Conservation (phyloP, 176 grass and related monocot species). For the Oropetium thomaeum region DNA sequence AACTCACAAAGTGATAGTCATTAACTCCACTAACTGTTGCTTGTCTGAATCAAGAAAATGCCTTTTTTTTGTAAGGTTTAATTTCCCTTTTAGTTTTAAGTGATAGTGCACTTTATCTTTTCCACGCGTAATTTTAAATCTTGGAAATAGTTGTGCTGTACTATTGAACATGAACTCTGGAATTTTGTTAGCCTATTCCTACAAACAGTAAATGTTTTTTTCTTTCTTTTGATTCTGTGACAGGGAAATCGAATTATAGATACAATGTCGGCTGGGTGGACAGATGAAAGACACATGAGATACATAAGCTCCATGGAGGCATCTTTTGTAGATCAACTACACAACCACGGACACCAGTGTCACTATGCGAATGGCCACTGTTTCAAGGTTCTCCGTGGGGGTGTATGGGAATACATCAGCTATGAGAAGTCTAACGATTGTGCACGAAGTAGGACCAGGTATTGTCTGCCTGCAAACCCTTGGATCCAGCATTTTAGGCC, state of each 20-base stretch:
- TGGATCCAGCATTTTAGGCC: constrained; percentile 68
- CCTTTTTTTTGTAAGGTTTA: background rate
- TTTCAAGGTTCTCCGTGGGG: constrained; percentile 64
- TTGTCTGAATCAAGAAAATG: constrained; percentile 14
- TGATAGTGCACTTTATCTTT: background rate
- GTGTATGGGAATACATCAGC: constrained; percentile 55
- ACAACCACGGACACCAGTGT: constrained; percentile 3
- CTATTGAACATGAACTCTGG: background rate
- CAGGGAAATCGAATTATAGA: constrained; percentile 36
- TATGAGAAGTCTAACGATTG: constrained; percentile 35
- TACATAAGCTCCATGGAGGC: constrained; percentile 69
- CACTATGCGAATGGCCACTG: background rate
- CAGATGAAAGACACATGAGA: constrained; percentile 54
- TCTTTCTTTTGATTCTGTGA: constrained; percentile 16
- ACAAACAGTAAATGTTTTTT: background rate
- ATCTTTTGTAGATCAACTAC: constrained; percentile 51
- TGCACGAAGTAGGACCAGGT: constrained; percentile 22
- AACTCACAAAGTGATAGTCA: background rate
- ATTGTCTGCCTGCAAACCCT: constrained; percentile 41
- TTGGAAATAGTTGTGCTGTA: background rate
- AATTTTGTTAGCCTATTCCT: background rate
- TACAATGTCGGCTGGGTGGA: constrained; percentile 53
- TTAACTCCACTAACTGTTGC: background rate
- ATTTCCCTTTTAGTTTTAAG: background rate
- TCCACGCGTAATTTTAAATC: background rate